Evolutionary conservation across 345 rosid genomes (phyloP).

Genomic region (Ricinus communis): DNA sequence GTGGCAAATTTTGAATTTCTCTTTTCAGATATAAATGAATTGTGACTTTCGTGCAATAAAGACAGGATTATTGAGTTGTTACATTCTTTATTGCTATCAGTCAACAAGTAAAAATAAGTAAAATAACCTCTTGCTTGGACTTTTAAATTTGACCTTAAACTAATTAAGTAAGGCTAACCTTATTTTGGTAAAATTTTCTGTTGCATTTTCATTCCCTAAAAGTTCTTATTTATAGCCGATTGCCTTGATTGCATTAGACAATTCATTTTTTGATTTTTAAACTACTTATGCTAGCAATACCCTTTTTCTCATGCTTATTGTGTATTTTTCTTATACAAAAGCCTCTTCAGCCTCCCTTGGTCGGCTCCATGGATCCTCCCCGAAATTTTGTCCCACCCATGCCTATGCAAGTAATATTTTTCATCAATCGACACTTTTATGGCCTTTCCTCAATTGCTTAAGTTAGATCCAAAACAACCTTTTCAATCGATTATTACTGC

Average conservation of each 20-base stretch:
- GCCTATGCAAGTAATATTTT: slow-evolving; percentile 62
- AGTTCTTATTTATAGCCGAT: slow-evolving; percentile 4
- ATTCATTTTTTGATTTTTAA: not conserved
- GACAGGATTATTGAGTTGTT: not conserved
- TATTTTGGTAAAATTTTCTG: slow-evolving; percentile 12
- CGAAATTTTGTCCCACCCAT: slow-evolving; percentile 64
- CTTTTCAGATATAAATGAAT: not conserved
- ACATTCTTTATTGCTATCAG: not conserved
- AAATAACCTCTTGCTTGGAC: not conserved
- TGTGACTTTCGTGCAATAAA: no score
- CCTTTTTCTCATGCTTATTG: slow-evolving; percentile 17
- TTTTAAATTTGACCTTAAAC: not conserved
- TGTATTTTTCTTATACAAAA: slow-evolving; percentile 24
- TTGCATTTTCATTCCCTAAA: slow-evolving; percentile 8
- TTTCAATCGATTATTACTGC: slow-evolving; percentile 28
- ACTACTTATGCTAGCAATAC: slow-evolving; percentile 4
- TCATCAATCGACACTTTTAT: slow-evolving; percentile 13
- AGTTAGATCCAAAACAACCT: slow-evolving; percentile 1
- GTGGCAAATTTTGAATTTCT: not conserved
- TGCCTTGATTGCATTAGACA: not conserved
- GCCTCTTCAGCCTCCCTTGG: slow-evolving; percentile 62
- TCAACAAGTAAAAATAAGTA: not conserved
- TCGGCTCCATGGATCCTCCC: slow-evolving; percentile 58
- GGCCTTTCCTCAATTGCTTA: slow-evolving; percentile 6
- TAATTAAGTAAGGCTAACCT: not conserved